Conservation (phyloP, 805 yeast genomes). For the Myxozyma nipponensis region DNA sequence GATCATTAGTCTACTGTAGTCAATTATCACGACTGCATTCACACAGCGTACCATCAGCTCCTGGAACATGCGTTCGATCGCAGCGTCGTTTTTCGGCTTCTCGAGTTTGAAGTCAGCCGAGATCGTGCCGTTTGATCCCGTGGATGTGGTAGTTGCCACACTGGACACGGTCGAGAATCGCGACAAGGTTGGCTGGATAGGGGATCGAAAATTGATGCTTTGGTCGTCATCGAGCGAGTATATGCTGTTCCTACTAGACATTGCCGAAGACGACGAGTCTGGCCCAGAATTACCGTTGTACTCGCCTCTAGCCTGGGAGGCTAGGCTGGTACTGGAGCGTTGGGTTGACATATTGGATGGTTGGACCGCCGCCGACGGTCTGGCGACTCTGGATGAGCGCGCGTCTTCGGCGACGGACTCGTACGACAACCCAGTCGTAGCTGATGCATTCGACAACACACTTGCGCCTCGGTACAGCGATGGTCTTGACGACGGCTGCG, state of each 20-base stretch:
- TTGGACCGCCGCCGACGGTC: not conserved
- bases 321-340: slow-evolving; percentile 4
- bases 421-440: not conserved
- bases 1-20: too few relatives aligned
- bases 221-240: slow-evolving; percentile 13
- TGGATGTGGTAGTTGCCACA: slow-evolving; percentile 1
- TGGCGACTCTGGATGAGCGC: not conserved
- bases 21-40: too few relatives aligned
- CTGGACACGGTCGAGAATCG: slow-evolving; percentile 5
- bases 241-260: slow-evolving; percentile 5
- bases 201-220: slow-evolving; percentile 3
- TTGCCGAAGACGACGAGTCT: slow-evolving; percentile 2
- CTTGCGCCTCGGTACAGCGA: not conserved
- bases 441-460: not conserved
- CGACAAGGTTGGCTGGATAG: slow-evolving; percentile 4
- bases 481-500: not conserved
- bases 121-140: slow-evolving; percentile 4
- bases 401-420: not conserved
- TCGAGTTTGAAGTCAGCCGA: slow-evolving; percentile 47
- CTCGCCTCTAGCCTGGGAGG: slow-evolving; percentile 4
- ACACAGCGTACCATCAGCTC: slow-evolving; percentile 59
- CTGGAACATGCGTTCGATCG: slow-evolving; percentile 68
- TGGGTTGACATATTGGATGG: slow-evolving; percentile 4
- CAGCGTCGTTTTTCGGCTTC: slow-evolving; percentile 61
- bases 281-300: not conserved